Evolutionary conservation across 192 early-diverging fungal species (phyloP).

Genomic region (Rhizoclosmatium globosum): DNA sequence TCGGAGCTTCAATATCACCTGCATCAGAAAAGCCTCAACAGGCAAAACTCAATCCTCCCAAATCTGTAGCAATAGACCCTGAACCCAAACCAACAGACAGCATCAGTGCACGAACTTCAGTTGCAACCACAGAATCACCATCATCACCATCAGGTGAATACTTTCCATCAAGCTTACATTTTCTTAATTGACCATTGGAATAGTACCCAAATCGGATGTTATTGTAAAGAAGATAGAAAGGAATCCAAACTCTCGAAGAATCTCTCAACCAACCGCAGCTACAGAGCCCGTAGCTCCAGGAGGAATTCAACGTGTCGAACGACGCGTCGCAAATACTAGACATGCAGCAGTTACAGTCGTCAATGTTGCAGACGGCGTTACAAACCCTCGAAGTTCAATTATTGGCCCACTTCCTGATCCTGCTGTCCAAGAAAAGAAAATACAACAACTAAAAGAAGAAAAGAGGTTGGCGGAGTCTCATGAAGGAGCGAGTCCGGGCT

Average conservation of each 20-base stretch:
- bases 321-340: neutral
- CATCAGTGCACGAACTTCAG: neutral
- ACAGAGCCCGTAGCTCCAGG: neutral
- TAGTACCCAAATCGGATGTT: slow-evolving; percentile 6
- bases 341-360: slow-evolving; percentile 14
- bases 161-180: neutral
- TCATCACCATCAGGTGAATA: neutral
- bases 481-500: no score
- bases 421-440: neutral
- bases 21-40: slow-evolving; percentile 16
- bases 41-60: slow-evolving; percentile 3
- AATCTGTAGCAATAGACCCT: neutral
- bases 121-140: neutral
- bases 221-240: slow-evolving; percentile 33
- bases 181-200: neutral
- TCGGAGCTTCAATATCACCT: slow-evolving; percentile 16
- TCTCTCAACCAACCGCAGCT: neutral
- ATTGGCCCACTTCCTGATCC: neutral
- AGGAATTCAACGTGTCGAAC: slow-evolving; percentile 15
- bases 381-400: neutral
- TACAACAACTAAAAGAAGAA: neutral
- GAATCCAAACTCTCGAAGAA: slow-evolving; percentile 26
- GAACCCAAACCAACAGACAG: neutral
- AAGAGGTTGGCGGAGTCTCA: neutral
- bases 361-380: slow-evolving; percentile 1